Evolutionary conservation across 768 basidiomycete genomes (phyloP), one percentile per base, ranked within the genome.

Genomic region (Lanmaoa rubissima): DNA sequence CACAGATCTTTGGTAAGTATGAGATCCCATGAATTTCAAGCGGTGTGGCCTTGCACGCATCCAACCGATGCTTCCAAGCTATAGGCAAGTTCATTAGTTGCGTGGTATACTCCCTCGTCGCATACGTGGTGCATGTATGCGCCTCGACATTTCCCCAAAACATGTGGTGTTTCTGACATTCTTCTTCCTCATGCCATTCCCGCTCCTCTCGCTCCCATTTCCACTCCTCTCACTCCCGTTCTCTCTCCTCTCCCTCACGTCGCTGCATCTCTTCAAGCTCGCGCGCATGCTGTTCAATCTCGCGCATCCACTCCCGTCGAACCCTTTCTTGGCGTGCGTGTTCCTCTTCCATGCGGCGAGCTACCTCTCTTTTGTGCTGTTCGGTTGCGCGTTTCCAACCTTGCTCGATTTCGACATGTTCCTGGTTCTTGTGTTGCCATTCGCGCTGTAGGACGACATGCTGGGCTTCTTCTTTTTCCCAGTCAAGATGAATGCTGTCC

Each of bases 21-120:
- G 59, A 45, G 10, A 57, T 6, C 9, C 70, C 70, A 31, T 68
- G 66, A 3, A 72, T 46, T 13, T 62, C 59, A 1, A 68, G 55
- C 0, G 66, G 58, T 0, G 65, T 71, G 0, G 51, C 54, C 44
- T 38, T 62, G 59, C 70, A 71, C 0, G 66, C 67, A 5, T 60
- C 60, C n/a, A 67, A 13, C 8, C 60, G 60, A 36, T 60, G 61
- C 6, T 39, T 39, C 53, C 67, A 66, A 19, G 50, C 44, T 0
- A 10, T 31, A 5, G 71, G 73, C n/a, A 74, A 44, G 40, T 73
- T 73, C 48, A 60, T 61, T 3, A 74, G 54, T 5, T 56, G 54
- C 0, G 74, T 73, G 1, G 66, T 62, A 32, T 74, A 74, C 41
- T 64, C 63, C 43, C 69, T 63, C 3, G 68, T 65, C 0, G 59